Conservation (phyloP, 495 filamentous ascomycete genomes). For the Daldinia vernicosa region DNA sequence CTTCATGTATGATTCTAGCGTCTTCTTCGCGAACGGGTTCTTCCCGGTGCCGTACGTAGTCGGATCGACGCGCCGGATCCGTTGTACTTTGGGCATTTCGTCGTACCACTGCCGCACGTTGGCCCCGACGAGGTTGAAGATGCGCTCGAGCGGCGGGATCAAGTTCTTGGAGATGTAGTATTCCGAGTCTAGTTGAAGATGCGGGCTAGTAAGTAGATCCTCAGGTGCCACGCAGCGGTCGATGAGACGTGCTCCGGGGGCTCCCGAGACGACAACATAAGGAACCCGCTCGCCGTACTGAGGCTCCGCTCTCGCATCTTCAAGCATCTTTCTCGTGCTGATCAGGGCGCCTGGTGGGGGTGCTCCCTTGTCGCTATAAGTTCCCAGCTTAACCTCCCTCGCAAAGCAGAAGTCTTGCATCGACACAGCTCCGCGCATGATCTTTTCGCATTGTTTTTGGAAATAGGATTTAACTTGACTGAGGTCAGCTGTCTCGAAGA, state of each 20-base stretch:
- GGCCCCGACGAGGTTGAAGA: constrained; percentile 96
- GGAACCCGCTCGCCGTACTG: constrained; percentile 96
- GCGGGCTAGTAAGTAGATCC: constrained; percentile 75
- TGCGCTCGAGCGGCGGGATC: constrained; percentile 92
- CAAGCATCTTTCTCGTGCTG: constrained; percentile 81
- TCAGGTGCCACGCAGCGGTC: constrained; percentile 93
- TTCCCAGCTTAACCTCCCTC: constrained; percentile 87
- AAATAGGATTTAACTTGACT: constrained; percentile 92
- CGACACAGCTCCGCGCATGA: constrained; percentile 87
- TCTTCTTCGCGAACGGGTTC: constrained; percentile 61
- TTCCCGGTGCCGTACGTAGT: constrained; percentile 26
- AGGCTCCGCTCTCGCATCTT: constrained; percentile 86
- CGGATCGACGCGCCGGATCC: constrained; percentile 68
- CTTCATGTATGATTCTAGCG: constrained; percentile 88
- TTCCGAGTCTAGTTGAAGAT: constrained; percentile 88
- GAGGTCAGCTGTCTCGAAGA: constrained; percentile 90
- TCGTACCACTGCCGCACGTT: constrained; percentile 94
- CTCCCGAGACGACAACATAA: constrained; percentile 90
- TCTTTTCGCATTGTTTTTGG: constrained; percentile 88
- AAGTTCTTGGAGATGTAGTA: constrained; percentile 98
- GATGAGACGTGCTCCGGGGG: constrained; percentile 82
- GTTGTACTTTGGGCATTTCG: constrained; percentile 91
- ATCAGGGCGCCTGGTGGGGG: constrained; percentile 90
- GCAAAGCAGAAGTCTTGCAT: constrained; percentile 97
- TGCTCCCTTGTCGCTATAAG: constrained; percentile 79